Conservation (phyloP, 2,329 filamentous ascomycete genomes). For the Penicillium brevicompactum region DNA sequence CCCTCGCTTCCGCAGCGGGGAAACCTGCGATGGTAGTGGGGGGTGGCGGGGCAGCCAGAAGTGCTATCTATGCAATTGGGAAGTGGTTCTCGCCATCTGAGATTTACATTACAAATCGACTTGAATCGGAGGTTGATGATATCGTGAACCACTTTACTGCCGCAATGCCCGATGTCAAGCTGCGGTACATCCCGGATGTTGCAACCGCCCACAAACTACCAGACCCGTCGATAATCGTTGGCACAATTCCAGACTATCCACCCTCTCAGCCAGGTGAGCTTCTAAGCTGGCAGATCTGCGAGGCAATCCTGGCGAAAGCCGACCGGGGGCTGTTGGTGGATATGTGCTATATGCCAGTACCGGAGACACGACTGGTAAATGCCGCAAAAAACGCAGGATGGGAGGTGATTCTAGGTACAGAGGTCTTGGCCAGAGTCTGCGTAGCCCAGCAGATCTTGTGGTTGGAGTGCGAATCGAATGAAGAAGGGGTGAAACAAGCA, state of each 20-base stretch:
- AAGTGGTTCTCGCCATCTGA: conserved; percentile 21
- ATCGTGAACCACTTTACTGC: conserved; percentile 14
- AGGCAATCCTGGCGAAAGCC: background rate
- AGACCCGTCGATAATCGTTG: conserved; percentile 19
- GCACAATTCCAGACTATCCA: conserved; percentile 22
- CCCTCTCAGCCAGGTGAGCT: conserved; percentile 20
- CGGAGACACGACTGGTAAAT: conserved; percentile 17
- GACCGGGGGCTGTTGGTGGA: conserved; percentile 23
- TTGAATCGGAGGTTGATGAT: conserved; percentile 22
- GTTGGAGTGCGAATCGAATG: conserved; percentile 17
- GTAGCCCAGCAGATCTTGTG: conserved; percentile 26
- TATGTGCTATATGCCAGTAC: conserved; percentile 28
- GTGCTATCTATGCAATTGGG: conserved; percentile 24
- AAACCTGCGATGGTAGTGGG: conserved; percentile 23
- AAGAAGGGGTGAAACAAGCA: conserved; percentile 16
- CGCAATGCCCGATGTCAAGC: conserved; percentile 8
- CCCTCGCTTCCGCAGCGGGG: background rate
- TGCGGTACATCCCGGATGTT: conserved; percentile 14
- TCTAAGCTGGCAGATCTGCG: conserved; percentile 3
- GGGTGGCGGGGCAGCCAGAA: conserved; percentile 23
- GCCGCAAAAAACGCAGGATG: conserved; percentile 19
- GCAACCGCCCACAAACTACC: conserved; percentile 5
- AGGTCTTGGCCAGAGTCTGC: conserved; percentile 22
- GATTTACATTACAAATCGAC: conserved; percentile 25
- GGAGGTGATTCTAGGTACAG: conserved; percentile 21